These are phyloP conservation scores for Cutaneotrichosporon cutaneum DNA, from an alignment of 1,284 basidiomycete genomes.

Conservation along the genomic window DNA sequence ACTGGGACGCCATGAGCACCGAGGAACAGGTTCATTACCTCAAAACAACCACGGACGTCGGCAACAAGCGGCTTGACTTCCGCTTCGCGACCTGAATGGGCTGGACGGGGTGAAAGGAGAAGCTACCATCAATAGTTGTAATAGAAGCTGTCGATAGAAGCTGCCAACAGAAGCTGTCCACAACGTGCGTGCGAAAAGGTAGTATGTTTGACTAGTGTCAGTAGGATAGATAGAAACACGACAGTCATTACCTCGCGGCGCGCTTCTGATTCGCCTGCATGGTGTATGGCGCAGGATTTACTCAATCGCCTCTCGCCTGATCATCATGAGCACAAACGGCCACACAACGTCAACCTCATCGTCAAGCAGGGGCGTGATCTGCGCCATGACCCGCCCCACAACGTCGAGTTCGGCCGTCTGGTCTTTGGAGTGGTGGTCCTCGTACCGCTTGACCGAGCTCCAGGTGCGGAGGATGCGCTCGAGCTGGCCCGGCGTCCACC, in stretches of 20 bases:
- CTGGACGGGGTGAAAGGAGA: too few relatives aligned
- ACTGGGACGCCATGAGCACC: slow-evolving; percentile 35
- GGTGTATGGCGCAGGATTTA: too few relatives aligned
- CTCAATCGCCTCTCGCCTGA: slow-evolving; percentile 12
- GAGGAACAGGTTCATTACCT: slow-evolving; percentile 34
- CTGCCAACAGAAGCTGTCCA: too few relatives aligned
- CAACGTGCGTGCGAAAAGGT: too few relatives aligned
- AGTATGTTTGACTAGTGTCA: too few relatives aligned
- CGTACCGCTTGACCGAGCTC: slow-evolving; percentile 70
- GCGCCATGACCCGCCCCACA: slow-evolving; percentile 62
- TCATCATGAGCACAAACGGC: slow-evolving; percentile 67
- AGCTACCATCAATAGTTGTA: too few relatives aligned
- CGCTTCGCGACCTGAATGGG: slow-evolving; percentile 15
- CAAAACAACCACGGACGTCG: slow-evolving; percentile 33
- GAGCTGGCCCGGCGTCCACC: slow-evolving; percentile 65
- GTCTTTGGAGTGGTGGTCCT: slow-evolving; percentile 65
- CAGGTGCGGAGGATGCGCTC: slow-evolving; percentile 69
- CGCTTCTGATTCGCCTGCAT: too few relatives aligned
- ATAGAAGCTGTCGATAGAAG: too few relatives aligned
- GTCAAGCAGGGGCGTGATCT: slow-evolving; percentile 46
- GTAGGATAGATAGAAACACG: too few relatives aligned
- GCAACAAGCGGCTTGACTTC: slow-evolving; percentile 33
- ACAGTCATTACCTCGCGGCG: too few relatives aligned
- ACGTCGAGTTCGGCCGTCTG: slow-evolving; percentile 56
- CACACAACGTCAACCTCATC: slow-evolving; percentile 64